Evolutionary conservation across 345 rosid species (phyloP), one percentile per base, ranked within the genome.

Genomic region (Excoecaria cochinchinensis): DNA sequence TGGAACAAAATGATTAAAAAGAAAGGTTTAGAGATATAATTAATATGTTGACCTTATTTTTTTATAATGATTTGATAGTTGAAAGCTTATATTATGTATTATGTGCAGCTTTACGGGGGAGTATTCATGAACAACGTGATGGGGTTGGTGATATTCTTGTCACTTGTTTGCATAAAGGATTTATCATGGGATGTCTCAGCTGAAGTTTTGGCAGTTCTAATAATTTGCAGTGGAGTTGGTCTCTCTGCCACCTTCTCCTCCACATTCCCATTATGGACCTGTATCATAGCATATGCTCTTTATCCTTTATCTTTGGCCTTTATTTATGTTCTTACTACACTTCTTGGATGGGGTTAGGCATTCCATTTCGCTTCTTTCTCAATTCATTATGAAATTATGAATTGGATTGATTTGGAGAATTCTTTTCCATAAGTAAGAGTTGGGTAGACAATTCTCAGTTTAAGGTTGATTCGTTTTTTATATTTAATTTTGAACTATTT

Each of bases 51-150:
- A 46, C 4, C 13, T 31, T n/a, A 17, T 24, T 63, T 25, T 60
- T 8, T 24, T 39, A 6, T 40, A 15, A 22, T 14, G 15, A 15
- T 58, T 5, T 40, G 16, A 4, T 46, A 4, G 9, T 4, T 42
- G 46, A 40, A 40, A 17, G 15, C 47, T 16, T 47, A 8, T 19
- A 8, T 39, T 61, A 10, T 61, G 0, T 61, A 61, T 67, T 1
- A 1, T 67, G 0, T 76, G 82, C 85, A 87, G 86, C 61, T 85
- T 24, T 87, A 88, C 44, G 77, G 80, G 5, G 85, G 82, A 38
- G 85, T 83, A n/a, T 83, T 88, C 79, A 83, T 83, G 85, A 83
- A 80, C 81, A 86, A 84, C 59, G 61, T 81, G 21, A 47, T 78
- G 85, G 87, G 88, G 3, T 50, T 88, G 69, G 53, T 38, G 3